These are phyloP conservation scores for Glycine soja DNA, from an alignment of 306 rosid species.

Conservation along the genomic window DNA sequence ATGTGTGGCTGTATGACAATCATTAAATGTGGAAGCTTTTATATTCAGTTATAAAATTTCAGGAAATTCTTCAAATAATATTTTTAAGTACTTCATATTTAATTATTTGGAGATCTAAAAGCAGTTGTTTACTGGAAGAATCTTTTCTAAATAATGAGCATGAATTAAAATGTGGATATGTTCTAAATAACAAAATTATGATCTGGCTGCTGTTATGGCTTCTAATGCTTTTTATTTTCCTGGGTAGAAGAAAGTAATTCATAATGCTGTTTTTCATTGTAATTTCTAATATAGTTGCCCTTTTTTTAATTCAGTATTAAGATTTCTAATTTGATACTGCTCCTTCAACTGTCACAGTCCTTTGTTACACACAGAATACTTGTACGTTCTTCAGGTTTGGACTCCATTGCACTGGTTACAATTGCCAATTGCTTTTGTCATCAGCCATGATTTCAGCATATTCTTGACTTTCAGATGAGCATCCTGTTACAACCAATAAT, in stretches of 20 bases:
- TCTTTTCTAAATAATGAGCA: constrained; percentile 25
- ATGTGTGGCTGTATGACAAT: too few relatives aligned
- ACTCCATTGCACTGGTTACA: constrained; percentile 25
- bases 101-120: constrained; percentile 8
- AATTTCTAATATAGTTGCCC: not conserved
- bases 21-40: too few relatives aligned
- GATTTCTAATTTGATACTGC: constrained; percentile 45
- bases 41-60: too few relatives aligned
- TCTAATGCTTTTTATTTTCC: not conserved
- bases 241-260: not conserved
- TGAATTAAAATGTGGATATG: constrained; percentile 7
- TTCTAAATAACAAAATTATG: constrained; percentile 28
- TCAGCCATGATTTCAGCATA: constrained; percentile 22
- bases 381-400: constrained; percentile 74
- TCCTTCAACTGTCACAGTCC: constrained; percentile 62
- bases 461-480: constrained; percentile 62
- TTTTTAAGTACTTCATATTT: not conserved
- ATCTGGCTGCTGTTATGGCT: not conserved
- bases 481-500: constrained; percentile 44
- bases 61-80: too few relatives aligned
- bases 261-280: constrained; percentile 4
- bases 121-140: not conserved
- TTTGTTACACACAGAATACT: constrained; percentile 85
- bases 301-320: constrained; percentile 9
- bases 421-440: constrained; percentile 37